Conservation (phyloP, 371 early-diverging fungal species). For the Funneliformis caledonium region DNA sequence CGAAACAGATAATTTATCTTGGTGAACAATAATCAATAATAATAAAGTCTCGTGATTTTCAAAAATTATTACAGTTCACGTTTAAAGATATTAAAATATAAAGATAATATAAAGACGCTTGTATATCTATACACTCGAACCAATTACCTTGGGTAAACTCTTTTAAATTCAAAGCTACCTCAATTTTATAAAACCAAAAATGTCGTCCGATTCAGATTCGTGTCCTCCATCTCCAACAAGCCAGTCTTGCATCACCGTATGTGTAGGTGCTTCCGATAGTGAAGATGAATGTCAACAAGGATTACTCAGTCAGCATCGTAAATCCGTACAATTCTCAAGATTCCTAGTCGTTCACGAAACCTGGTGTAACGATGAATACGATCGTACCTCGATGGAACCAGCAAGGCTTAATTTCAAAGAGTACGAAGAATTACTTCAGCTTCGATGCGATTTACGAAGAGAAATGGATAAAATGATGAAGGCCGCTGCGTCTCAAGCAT, state of each 20-base stretch:
- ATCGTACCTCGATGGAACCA: constrained; percentile 37
- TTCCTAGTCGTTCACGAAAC: constrained; percentile 24
- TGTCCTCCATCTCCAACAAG: not conserved
- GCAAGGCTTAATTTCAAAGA: constrained; percentile 23
- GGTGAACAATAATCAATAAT: too few relatives aligned
- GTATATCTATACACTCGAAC: not conserved
- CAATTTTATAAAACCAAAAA: not conserved
- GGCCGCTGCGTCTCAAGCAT: not conserved
- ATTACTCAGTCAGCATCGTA: not conserved
- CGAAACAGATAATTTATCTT: too few relatives aligned
- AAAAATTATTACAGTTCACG: too few relatives aligned
- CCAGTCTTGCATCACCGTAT: not conserved
- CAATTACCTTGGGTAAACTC: not conserved
- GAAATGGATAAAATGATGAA: constrained; percentile 33
- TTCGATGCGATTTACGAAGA: constrained; percentile 17
- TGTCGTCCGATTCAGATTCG: not conserved
- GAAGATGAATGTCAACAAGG: constrained; percentile 11
- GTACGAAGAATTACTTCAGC: constrained; percentile 7
- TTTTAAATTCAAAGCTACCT: not conserved
- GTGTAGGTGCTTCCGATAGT: not conserved
- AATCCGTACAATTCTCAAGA: constrained; percentile 33
- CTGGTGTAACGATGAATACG: constrained; percentile 36
- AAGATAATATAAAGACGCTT: too few relatives aligned
- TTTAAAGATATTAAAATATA: too few relatives aligned
- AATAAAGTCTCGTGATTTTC: too few relatives aligned